Base-by-base conservation (phyloP, 2,329 filamentous ascomycete genomes). In the Byssothecium circinans region DNA sequence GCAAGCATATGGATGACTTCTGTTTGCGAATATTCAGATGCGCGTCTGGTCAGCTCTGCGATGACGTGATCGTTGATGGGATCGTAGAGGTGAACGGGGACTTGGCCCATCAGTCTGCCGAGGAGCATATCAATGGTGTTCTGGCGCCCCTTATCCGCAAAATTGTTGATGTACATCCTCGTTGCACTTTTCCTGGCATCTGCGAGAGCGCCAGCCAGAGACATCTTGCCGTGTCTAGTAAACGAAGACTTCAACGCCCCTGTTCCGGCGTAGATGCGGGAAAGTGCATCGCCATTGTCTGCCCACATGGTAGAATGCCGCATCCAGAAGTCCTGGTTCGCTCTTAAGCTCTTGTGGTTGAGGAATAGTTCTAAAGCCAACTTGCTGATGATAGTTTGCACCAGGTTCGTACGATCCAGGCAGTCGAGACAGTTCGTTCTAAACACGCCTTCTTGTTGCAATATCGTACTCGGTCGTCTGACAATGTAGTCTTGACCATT, bases 381-480 rank as follows among this genome's bases (percentile, higher is more conserved):
- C 62, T 91, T 88, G 48, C 91, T 96, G 60, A 99, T 88, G 56
- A 97, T 89, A 0, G 91, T 95, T 73, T 99, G 94, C 22, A 99
- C 90, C 22, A 97, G 78, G 66, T 99, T 99, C 7, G 94, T 99
- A 49, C 94, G 84, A 69, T 99, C 94, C 35, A 99, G 77, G 67
- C 94, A 99, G 69, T 99, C 94, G 20, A 99, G 78, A 68, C 94
- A 99, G 62, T 99, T 99, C 3, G 91, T 96, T 52, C 92, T 82
- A 70, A 97, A 97, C 5, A 95, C 83, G n/a, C 94, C 92, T 67
- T 95, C 89, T 71, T 99, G 94, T 66, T 95, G 90, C 41, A 96
- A 75, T 18, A 95, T 82, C 2, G 90, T 84, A 7, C 88, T 81
- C 2, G 78, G 74, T 47, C 73, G 70, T 45, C 67, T 65, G 49